Evolutionary conservation across 2,329 filamentous ascomycete species (phyloP), one percentile per base, ranked within the genome.

Genomic region (Diplocarpon rosae): DNA sequence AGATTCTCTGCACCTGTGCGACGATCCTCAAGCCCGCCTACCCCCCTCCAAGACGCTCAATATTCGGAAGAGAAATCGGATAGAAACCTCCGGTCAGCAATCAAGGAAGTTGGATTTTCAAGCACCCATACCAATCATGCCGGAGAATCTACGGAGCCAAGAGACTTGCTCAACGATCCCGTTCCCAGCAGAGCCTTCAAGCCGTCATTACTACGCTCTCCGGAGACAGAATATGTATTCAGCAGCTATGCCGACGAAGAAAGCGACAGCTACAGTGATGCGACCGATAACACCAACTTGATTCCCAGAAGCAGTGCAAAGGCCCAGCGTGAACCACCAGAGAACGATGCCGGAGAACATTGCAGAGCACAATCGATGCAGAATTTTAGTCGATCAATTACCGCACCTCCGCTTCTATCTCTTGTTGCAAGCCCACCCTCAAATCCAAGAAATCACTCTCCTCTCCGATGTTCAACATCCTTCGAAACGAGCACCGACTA

Each of bases 351-450:
- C 57, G 35, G 56, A 45, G 40, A 61, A 46, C 43, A 55, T 54
- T 40, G 53, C 52, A 55, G 57, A 45, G 43, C 61, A 52, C 40
- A 60, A 54, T 47, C 54, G 54, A 43, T 57, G 29, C 52, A 57
- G 35, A 59, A 61, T 35, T 60, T 62, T 42, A 57, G 39, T 39
- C 63, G 65, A 42, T 62, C 63, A 6, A 59, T 60, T 36, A 65
- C 62, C 32, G 60, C 64, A 28, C 63, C 69, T 29, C 60, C 66
- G 11, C 64, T 70, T 14, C 56, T 71, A 13, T 65, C 65, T 6
- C 45, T 70, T 6, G 56, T 67, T 32, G 63, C 66, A 8, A 67
- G 68, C 33, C 58, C 68, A 14, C 65, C 68, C 16, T 66, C 67
- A 16, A 61, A 59, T 45, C 54, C 54, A n/a, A 54, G 56, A 31